Evolutionary conservation across 2,329 filamentous ascomycete species (phyloP), one percentile per base, ranked within the genome.

Genomic region (Furcasterigmium furcatum): DNA sequence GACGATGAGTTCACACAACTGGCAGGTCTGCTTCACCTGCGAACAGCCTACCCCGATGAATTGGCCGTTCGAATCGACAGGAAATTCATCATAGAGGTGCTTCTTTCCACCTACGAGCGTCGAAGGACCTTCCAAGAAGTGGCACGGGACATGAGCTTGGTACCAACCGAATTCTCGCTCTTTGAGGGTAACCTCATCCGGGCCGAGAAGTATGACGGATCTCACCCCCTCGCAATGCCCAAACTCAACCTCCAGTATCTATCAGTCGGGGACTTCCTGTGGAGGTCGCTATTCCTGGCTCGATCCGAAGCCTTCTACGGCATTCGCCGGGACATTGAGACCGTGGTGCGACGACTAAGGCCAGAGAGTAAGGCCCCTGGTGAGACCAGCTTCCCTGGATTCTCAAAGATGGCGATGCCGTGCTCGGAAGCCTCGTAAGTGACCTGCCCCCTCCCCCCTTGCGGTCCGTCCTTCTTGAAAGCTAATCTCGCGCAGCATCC

Each of bases 191-290:
- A 83, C 21, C 79, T 96, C 44, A 67, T 91, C 46, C 82, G 90
- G 47, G 92, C 92, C 46, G 91, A 96, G 57, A 77, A 76, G 8
- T 97, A 96, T 57, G 86, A 96, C 62, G 91, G 91, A 21, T 91
- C 89, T 20, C 82, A 82, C 40, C 91, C 94, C 5, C 74, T 99
- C 47, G 89, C 94, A 3, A 82, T 99, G 36, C 94, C 94, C 3
- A 99, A 99, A 63, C 70, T 97, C 38, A 99, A 96, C 56, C 72
- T 99, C 22, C 94, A 99, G 60, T 99, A 99, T 65, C 75, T 99
- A 13, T 95, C 91, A 3, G 82, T 96, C 42, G 91, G 91, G 3
- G 94, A 99, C 64, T 99, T 99, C 57, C 70, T 99, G n/a, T 99
- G 91, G 91, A 82, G 95, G 51, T 91, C 92, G 0, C 85, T 97